Conservation (phyloP, 2,329 filamentous ascomycete genomes). For the Cryoendolithus antarcticus region DNA sequence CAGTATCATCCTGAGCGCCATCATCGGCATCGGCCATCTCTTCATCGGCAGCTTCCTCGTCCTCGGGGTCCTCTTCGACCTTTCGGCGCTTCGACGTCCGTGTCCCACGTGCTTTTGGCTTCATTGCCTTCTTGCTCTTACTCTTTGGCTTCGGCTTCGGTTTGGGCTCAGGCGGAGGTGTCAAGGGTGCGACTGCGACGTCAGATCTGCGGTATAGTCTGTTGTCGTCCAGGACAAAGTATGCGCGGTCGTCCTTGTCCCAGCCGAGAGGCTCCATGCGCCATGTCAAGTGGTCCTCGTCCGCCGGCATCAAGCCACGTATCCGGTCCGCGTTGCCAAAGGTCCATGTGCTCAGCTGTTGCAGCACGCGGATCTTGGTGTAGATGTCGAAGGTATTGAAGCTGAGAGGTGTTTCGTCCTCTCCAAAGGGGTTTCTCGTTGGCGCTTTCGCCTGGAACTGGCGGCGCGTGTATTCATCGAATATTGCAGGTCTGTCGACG, state of each 20-base stretch:
- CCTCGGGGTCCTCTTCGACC: constrained; percentile 33
- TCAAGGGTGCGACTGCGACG: constrained; percentile 46
- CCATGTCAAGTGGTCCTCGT: constrained; percentile 42
- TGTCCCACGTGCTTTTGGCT: constrained; percentile 37
- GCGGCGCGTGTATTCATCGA: constrained; percentile 84
- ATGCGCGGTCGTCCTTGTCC: constrained; percentile 74
- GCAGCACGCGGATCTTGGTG: constrained; percentile 69
- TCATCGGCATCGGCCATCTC: constrained; percentile 28
- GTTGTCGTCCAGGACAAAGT: constrained; percentile 89
- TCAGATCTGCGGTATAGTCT: constrained; percentile 83
- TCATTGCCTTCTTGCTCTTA: constrained; percentile 46
- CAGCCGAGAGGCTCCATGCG: constrained; percentile 74
- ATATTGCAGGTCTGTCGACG: constrained; percentile 58
- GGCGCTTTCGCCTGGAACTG: constrained; percentile 79
- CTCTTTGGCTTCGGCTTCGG: constrained; percentile 42
- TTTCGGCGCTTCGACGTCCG: constrained; percentile 64
- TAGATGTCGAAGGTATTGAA: constrained; percentile 76
- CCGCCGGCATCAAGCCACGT: constrained; percentile 72
- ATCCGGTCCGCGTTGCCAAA: constrained; percentile 79
- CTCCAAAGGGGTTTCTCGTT: constrained; percentile 70
- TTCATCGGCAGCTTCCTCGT: constrained; percentile 29
- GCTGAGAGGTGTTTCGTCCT: constrained; percentile 55
- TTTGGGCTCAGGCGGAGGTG: constrained; percentile 42
- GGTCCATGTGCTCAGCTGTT: constrained; percentile 81
- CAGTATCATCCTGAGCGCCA: constrained; percentile 26